phyloP scores from a whole-genome alignment of 768 basidiomycete genomes.

The Crassisporium funariophilum region DNA sequence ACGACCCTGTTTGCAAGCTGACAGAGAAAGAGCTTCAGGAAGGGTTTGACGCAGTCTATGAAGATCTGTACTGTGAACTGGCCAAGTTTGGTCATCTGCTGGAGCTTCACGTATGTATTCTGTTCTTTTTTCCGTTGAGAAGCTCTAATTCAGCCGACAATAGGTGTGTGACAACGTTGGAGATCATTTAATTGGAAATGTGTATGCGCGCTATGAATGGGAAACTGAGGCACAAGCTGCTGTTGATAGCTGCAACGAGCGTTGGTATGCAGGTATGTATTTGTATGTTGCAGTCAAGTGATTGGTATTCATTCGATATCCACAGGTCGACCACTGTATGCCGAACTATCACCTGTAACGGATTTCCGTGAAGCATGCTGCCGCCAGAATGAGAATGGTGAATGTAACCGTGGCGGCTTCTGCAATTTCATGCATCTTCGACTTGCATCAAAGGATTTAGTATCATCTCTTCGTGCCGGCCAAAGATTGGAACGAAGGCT shows the following conservation, averaged over 20 bases:
- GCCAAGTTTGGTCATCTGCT: slow-evolving; percentile 94
- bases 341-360: slow-evolving; percentile 97
- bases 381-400: slow-evolving; percentile 97
- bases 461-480: slow-evolving; percentile 74
- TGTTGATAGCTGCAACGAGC: slow-evolving; percentile 89
- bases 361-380: slow-evolving; percentile 99
- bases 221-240: slow-evolving; percentile 96
- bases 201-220: slow-evolving; percentile 98
- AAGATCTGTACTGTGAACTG: slow-evolving; percentile 93
- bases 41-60: slow-evolving; percentile 92
- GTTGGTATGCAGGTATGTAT: slow-evolving; percentile 93
- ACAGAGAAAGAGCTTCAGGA: slow-evolving; percentile 87
- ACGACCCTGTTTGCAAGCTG: slow-evolving; percentile 88
- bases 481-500: slow-evolving; percentile 83
- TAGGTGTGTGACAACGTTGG: slow-evolving; percentile 99
- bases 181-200: slow-evolving; percentile 97
- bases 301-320: slow-evolving; percentile 11
- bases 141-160: neutral
- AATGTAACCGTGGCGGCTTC: slow-evolving; percentile 97
- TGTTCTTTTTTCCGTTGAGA: slow-evolving; percentile 2
- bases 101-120: slow-evolving; percentile 82
- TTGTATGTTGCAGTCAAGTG: neutral
- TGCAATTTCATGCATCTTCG: slow-evolving; percentile 99
- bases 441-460: slow-evolving; percentile 82
- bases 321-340: slow-evolving; percentile 88